Percentiles rank a stretch among this genome's conserved stretches.
Evolutionary conservation across 768 basidiomycete genomes (phyloP).

Genomic region (Solioccasus polychromus): DNA sequence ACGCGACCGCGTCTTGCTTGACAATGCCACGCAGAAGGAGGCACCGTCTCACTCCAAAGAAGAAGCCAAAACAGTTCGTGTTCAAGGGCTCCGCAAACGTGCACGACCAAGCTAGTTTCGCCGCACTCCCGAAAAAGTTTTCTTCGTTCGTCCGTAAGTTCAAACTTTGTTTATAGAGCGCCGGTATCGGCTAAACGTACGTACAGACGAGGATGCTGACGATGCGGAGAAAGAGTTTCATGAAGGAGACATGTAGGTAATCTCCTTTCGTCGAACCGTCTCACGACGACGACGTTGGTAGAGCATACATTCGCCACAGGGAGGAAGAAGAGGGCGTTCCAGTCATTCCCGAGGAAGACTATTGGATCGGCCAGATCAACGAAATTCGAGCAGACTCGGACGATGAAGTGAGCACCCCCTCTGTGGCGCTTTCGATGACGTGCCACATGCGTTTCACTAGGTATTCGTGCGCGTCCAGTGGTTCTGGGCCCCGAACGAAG

Average conservation of each 20-base stretch:
- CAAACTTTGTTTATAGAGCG: too few relatives aligned
- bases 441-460: conserved; percentile 23
- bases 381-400: conserved; percentile 39
- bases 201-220: too few relatives aligned
- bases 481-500: conserved; percentile 54
- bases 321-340: neutral
- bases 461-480: conserved; percentile 56
- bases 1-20: conserved; percentile 17
- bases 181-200: too few relatives aligned
- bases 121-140: conserved; percentile 1
- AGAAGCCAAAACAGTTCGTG: neutral
- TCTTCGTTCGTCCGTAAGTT: too few relatives aligned
- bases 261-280: too few relatives aligned
- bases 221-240: too few relatives aligned
- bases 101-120: conserved; percentile 15
- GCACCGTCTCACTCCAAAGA: conserved; percentile 17
- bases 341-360: conserved; percentile 36
- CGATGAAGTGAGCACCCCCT: conserved; percentile 25
- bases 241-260: conserved; percentile 37
- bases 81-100: neutral
- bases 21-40: conserved; percentile 26
- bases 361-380: conserved; percentile 51
- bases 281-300: neutral
- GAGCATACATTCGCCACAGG: conserved; percentile 35
- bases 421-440: neutral